Evolutionary conservation across 2,329 filamentous ascomycete genomes (phyloP).

Genomic region (Periconia sp.): DNA sequence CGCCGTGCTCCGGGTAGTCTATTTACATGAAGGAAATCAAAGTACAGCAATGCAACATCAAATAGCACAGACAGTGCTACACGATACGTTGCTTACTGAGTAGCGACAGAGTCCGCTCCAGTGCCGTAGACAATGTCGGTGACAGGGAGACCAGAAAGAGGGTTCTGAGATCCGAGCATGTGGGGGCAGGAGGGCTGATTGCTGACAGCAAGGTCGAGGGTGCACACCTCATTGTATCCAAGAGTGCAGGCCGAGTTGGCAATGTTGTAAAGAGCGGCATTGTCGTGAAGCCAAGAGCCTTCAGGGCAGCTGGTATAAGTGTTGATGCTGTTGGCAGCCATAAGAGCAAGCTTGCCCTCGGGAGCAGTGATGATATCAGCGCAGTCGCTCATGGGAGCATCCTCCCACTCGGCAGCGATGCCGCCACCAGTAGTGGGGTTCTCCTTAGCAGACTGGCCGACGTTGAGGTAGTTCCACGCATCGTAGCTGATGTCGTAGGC

Average conservation of each 20-base stretch:
- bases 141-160: slow-evolving; percentile 20
- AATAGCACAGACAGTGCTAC: no score
- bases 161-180: slow-evolving; percentile 27
- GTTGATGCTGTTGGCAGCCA: slow-evolving; percentile 21
- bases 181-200: slow-evolving; percentile 34
- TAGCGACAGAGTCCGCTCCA: slow-evolving; percentile 15
- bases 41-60: no score
- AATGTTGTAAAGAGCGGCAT: slow-evolving; percentile 53
- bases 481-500: slow-evolving; percentile 68
- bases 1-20: no score
- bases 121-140: slow-evolving; percentile 34
- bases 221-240: slow-evolving; percentile 35
- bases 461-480: slow-evolving; percentile 65
- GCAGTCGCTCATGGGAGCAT: slow-evolving; percentile 58
- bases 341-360: slow-evolving; percentile 19
- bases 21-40: no score
- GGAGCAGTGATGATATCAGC: slow-evolving; percentile 51
- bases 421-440: slow-evolving; percentile 58
- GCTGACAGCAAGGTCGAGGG: slow-evolving; percentile 28
- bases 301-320: slow-evolving; percentile 18
- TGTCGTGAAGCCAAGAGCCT: slow-evolving; percentile 15
- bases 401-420: slow-evolving; percentile 59
- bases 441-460: slow-evolving; percentile 55
- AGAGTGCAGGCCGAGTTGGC: slow-evolving; percentile 50
- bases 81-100: no score